Percentiles rank a stretch among this genome's conserved stretches.
These are phyloP conservation scores for Neckera pumila DNA, from an alignment of 225 moss, liverwort and hornwort species.

Conservation along the genomic window DNA sequence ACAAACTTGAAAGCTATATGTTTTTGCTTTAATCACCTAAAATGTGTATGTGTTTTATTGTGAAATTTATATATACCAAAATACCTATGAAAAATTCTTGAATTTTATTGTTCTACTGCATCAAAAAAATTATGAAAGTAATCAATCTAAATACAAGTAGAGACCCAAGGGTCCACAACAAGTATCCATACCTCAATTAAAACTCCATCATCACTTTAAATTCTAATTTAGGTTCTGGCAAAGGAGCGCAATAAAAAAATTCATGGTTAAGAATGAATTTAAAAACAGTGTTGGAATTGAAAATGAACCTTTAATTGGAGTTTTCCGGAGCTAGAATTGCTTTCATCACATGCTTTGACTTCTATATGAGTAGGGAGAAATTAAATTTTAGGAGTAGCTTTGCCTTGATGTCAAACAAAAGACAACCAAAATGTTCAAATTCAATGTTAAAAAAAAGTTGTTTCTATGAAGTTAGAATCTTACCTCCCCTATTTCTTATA, in stretches of 20 bases:
- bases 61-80: neutral
- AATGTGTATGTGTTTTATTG: too few species aligned
- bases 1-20: too few species aligned
- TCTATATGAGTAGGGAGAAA: neutral
- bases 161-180: neutral
- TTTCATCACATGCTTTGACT: neutral
- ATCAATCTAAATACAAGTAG: neutral
- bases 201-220: neutral
- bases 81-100: neutral
- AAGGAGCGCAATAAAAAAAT: neutral
- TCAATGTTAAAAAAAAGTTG: neutral
- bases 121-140: neutral
- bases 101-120: neutral
- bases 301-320: neutral
- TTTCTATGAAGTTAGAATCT: neutral
- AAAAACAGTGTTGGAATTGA: fast-evolving
- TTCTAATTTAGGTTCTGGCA: fast-evolving
- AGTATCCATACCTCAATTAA: neutral
- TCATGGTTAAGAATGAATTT: neutral
- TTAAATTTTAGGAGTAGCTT: neutral
- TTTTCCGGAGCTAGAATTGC: fast-evolving
- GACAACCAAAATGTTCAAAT: neutral
- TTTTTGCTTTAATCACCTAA: too few species aligned
- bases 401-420: neutral
- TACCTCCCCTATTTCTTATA: fast-evolving